These are phyloP conservation scores for Rhododendron ferrugineum DNA, from an alignment of 148 eudicot genomes.

Conservation along the genomic window DNA sequence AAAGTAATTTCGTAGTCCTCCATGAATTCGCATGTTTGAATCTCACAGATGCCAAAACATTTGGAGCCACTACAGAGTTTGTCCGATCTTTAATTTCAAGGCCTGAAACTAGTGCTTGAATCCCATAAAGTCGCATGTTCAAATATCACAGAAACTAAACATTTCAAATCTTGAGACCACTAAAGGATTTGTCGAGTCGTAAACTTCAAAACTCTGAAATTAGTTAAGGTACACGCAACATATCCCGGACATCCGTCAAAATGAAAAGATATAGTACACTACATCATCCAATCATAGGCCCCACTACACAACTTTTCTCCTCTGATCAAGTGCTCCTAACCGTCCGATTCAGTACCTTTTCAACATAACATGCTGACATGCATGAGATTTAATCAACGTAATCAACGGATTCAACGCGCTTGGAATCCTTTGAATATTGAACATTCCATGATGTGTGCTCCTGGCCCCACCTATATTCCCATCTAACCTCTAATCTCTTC, in stretches of 20 bases:
- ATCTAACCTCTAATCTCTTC: too few relatives aligned
- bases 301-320: background rate
- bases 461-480: too few relatives aligned
- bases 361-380: background rate
- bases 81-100: too few relatives aligned
- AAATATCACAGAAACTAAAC: too few relatives aligned
- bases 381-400: background rate
- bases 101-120: too few relatives aligned
- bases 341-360: background rate
- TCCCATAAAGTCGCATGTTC: too few relatives aligned
- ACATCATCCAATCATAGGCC: background rate
- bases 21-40: background rate
- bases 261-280: background rate
- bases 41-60: background rate
- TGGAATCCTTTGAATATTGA: background rate
- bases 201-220: too few relatives aligned
- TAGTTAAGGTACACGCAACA: too few relatives aligned
- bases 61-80: background rate
- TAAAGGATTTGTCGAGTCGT: rapidly evolving
- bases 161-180: too few relatives aligned
- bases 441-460: background rate
- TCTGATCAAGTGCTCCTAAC: background rate
- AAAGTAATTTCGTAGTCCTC: too few relatives aligned
- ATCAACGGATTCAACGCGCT: background rate
- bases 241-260: too few relatives aligned